phyloP scores from a whole-genome alignment of 306 rosid genomes.

The Ochetophila trinervis region DNA sequence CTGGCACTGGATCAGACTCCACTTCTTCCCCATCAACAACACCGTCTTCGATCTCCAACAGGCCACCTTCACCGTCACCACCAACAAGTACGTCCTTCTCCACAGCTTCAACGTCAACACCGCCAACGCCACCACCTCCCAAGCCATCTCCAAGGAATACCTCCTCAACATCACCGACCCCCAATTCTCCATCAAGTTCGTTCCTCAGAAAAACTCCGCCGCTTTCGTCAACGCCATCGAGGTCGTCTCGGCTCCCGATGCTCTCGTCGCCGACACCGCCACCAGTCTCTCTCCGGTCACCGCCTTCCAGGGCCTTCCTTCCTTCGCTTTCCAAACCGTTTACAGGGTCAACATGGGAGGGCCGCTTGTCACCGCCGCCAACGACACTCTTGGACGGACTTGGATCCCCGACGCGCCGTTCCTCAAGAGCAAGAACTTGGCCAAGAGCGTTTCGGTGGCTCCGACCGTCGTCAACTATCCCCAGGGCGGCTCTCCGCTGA shows the following conservation, averaged over 20 bases:
- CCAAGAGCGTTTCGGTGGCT: conserved; percentile 1
- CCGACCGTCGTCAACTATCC: conserved; percentile 26
- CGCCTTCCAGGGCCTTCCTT: conserved; percentile 18
- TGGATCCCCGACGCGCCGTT: conserved; percentile 32
- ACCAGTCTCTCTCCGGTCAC: conserved; percentile 29
- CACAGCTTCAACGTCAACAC: conserved; percentile 29
- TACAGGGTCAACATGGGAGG: conserved; percentile 45
- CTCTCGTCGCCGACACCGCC: conserved; percentile 25
- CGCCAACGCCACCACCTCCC: too few species aligned
- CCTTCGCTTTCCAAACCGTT: conserved; percentile 28
- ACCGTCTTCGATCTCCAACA: conserved; percentile 23
- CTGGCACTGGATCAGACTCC: conserved; percentile 36
- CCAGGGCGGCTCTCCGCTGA: conserved; percentile 15
- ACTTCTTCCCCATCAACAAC: conserved; percentile 26
- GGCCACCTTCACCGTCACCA: conserved; percentile 29
- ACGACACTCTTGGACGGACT: conserved; percentile 42
- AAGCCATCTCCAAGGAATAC: conserved; percentile 27
- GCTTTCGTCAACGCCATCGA: conserved; percentile 45
- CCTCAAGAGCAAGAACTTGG: conserved; percentile 20
- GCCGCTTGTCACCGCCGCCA: conserved; percentile 33
- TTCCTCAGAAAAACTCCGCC: conserved; percentile 36
- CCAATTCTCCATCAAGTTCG: conserved; percentile 37
- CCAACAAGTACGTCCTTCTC: conserved; percentile 29
- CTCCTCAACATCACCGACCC: conserved; percentile 40
- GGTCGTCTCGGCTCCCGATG: conserved; percentile 46